These are phyloP conservation scores for Ascochyta fabae DNA, from an alignment of 2,329 filamentous ascomycete species.

Conservation along the genomic window DNA sequence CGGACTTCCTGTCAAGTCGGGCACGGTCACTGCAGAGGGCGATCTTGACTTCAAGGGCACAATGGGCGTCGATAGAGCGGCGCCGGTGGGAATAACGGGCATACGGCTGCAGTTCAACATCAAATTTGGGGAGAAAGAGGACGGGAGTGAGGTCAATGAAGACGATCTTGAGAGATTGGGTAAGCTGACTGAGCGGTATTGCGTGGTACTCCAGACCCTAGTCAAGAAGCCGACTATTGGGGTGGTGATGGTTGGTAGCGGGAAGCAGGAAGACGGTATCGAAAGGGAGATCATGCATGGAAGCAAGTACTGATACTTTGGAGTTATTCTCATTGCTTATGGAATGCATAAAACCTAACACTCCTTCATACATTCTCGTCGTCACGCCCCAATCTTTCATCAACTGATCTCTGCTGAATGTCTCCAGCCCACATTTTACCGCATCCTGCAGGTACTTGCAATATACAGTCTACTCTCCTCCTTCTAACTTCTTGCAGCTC, in stretches of 20 bases:
- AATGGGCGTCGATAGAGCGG: constrained; percentile 55
- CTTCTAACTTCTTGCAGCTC: too few species aligned
- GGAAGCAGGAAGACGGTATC: constrained; percentile 29
- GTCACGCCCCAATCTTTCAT: too few species aligned
- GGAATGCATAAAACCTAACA: too few species aligned
- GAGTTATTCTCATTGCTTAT: too few species aligned
- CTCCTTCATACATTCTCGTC: too few species aligned
- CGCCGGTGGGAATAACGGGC: constrained; percentile 57
- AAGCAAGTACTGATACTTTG: constrained; percentile 8
- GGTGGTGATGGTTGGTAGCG: constrained; percentile 33
- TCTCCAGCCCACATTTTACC: too few species aligned
- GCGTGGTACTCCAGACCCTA: constrained; percentile 50
- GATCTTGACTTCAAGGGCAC: constrained; percentile 59
- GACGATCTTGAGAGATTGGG: constrained; percentile 55
- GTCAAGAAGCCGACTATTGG: constrained; percentile 40
- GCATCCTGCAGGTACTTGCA: too few species aligned
- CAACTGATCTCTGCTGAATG: too few species aligned
- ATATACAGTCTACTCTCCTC: too few species aligned
- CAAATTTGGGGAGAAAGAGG: constrained; percentile 44
- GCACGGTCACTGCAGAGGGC: constrained; percentile 54
- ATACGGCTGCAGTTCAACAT: constrained; percentile 55
- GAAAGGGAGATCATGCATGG: constrained; percentile 27
- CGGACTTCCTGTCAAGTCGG: constrained; percentile 52
- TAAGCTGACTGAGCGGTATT: constrained; percentile 59
- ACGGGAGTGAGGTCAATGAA: constrained; percentile 48